Percentiles rank a stretch among this genome's conserved stretches.
Conservation (phyloP, 345 rosid genomes). For the Murraya paniculata region DNA sequence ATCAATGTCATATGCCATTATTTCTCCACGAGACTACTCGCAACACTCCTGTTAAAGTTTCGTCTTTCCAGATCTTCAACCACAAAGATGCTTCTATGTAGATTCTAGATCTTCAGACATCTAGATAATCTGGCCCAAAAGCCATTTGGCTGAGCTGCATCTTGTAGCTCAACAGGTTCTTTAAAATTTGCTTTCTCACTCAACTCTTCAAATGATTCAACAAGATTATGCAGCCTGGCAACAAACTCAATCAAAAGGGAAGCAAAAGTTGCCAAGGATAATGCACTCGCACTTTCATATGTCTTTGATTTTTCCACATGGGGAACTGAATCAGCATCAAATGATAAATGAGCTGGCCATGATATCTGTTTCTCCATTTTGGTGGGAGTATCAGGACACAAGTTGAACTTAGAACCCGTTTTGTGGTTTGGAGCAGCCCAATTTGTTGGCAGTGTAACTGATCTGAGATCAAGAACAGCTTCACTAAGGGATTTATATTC, state of each 20-base stretch:
- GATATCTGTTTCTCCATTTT: conserved; percentile 53
- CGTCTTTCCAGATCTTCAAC: neutral
- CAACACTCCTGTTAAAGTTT: neutral
- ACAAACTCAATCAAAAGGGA: conserved; percentile 86
- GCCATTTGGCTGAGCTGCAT: conserved; percentile 28
- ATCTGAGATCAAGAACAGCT: conserved; percentile 62
- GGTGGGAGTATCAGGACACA: conserved; percentile 18
- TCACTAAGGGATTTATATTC: conserved; percentile 68
- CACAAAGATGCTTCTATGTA: neutral
- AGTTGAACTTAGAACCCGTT: conserved; percentile 12
- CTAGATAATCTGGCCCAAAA: conserved; percentile 38
- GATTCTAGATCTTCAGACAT: conserved; percentile 27
- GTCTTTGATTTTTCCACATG: conserved; percentile 54
- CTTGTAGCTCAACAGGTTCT: conserved; percentile 43
- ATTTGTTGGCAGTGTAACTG: conserved; percentile 23
- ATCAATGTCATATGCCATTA: neutral
- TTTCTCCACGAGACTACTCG: neutral
- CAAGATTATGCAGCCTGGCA: conserved; percentile 76
- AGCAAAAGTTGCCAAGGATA: conserved; percentile 86
- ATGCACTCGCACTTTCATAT: conserved; percentile 82
- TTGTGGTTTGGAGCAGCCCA: conserved; percentile 16
- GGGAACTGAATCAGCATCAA: conserved; percentile 25
- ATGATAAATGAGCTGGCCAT: conserved; percentile 46
- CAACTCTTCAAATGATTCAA: conserved; percentile 60
- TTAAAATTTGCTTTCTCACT: conserved; percentile 66